Base-by-base conservation (phyloP, 108 stramenopile genomes). In the Halocafeteria seosinensis region DNA sequence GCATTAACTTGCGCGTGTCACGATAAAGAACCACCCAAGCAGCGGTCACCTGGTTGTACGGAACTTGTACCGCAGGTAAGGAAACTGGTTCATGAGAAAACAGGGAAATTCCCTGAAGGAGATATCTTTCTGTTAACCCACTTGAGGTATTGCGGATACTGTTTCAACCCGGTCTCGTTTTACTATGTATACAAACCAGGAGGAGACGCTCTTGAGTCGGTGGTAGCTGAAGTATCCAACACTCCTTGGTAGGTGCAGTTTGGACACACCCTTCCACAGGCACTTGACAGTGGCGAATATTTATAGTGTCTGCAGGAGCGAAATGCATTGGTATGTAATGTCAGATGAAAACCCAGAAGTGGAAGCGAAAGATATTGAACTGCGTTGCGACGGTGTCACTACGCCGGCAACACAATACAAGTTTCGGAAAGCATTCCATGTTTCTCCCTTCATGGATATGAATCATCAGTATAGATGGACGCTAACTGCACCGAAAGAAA, bases 381-480 rank as follows among this genome's bases (percentile, higher is more conserved):
- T n/a, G 42, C 42, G 17, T 47, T 17, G 42, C n/a, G 42, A 17
- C n/a, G 42, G 42, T n/a, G 42, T n/a, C 42, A 47, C 17, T n/a
- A n/a, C 42, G n/a, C 17, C 30, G 61, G 38, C 0, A 17, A 2
- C 47, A 34, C 61, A 27, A 5, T 67, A 76, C 63, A 63, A 62
- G 61, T 84, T 86, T 65, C 74, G 67, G n/a, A 93, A 93, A 65
- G 62, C 55, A 26, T 94, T 94, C 68, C 93, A 94, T 69, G 93
- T 94, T n/a, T 86, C 85, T 34, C 93, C 93, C 27, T 94, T 94
- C 79, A 92, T 92, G 90, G 87, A 85, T 63, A 94, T 94, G 93
- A 81, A 85, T 50, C 85, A 88, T 62, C 65, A 61, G 35, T 94
- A 92, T 68, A 87, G 89, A 79, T 94, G 89, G 88, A 84, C 65